Evolutionary conservation across 2,329 filamentous ascomycete species (phyloP).

Genomic region (Trichoderma simmonsii): DNA sequence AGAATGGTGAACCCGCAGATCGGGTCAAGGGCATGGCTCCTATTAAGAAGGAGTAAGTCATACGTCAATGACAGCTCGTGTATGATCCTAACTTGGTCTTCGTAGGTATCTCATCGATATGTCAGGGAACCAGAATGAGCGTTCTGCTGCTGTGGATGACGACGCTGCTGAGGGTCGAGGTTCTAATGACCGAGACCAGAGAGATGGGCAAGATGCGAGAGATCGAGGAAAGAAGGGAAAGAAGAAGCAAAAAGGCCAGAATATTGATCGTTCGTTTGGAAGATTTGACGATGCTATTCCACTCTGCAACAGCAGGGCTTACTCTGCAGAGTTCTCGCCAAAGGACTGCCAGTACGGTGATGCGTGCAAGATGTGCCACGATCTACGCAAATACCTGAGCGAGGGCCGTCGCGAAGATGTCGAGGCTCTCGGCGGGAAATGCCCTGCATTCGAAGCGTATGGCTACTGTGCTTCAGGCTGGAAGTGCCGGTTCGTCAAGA

Average conservation of each 20-base stretch:
- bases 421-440: conserved; percentile 70
- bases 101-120: conserved; percentile 43
- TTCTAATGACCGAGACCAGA: conserved; percentile 37
- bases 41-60: conserved; percentile 67
- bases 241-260: conserved; percentile 63
- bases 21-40: conserved; percentile 60
- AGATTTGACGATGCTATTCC: conserved; percentile 72
- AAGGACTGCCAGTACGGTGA: conserved; percentile 73
- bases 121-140: conserved; percentile 27
- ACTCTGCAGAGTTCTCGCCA: conserved; percentile 77
- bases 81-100: background rate
- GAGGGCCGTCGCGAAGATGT: conserved; percentile 80
- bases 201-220: conserved; percentile 54
- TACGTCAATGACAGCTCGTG: conserved; percentile 6
- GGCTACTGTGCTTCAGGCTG: conserved; percentile 81
- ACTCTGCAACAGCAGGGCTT: conserved; percentile 72
- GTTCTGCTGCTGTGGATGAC: conserved; percentile 39
- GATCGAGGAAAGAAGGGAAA: conserved; percentile 40
- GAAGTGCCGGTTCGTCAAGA: conserved; percentile 89
- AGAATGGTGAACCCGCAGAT: conserved; percentile 24
- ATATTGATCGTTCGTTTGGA: conserved; percentile 78
- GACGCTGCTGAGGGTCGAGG: conserved; percentile 48
- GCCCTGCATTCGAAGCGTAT: conserved; percentile 74
- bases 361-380: conserved; percentile 77
- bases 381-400: conserved; percentile 79